Evolutionary conservation across 1,284 basidiomycete genomes (phyloP), one percentile per base, ranked within the genome.

Genomic region (Tilletiaria anomala): DNA sequence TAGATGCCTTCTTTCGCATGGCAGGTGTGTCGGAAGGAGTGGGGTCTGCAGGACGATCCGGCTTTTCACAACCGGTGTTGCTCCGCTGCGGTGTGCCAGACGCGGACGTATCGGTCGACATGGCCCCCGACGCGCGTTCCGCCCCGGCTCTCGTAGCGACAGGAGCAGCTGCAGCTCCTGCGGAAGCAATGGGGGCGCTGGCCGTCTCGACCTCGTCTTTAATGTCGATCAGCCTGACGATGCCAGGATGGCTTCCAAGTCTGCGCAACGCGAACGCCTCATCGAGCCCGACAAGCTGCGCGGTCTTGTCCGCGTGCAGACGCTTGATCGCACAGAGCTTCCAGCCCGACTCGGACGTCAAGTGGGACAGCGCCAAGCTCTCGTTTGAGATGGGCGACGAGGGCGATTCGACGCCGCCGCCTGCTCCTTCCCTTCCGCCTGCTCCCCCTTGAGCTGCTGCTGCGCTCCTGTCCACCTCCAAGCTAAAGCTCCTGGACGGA

Each of bases 311-410:
- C 1, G 57, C 49, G 35, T 65, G 58, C 2, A 62, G 45, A 6
- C 63, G 53, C 32, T 65, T 65, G 39, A 63, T 44, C n/a, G 63
- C 63, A 37, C 63, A 65, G 3, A 65, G 48, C 19, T 48, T 37
- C 61, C 61, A 65, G 6, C 43, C 20, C 8, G 37, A 6, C 22
- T 6, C 5, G n/a, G n/a, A n/a, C n/a, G n/a, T n/a, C n/a, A n/a
- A n/a, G n/a, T n/a, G n/a, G n/a, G n/a, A n/a, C n/a, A n/a, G n/a
- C n/a, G n/a, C n/a, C n/a, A n/a, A n/a, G n/a, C n/a, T n/a, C n/a
- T n/a, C n/a, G n/a, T n/a, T 22, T 14, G 11, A n/a, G 18, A 20
- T 14, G 24, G n/a, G 24, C 24, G 8, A 14, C 14, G 24, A 26
- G 24, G n/a, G 24, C 24, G 24, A n/a, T n/a, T n/a, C n/a, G n/a